Percentiles rank a stretch among this genome's conserved stretches.
Evolutionary conservation across 306 rosid species (phyloP).

Genomic region (Pyrus communis): DNA sequence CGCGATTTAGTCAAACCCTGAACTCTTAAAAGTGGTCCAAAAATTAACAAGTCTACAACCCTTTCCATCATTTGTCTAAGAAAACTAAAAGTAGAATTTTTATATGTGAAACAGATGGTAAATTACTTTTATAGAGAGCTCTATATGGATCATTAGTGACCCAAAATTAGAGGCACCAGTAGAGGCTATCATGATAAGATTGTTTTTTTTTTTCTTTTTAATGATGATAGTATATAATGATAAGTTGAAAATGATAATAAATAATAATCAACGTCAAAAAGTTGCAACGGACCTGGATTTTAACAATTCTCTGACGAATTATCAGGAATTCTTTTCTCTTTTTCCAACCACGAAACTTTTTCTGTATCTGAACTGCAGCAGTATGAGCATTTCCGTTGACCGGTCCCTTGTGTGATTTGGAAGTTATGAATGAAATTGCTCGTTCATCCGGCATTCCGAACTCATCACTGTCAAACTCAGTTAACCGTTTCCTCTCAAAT

Average conservation of each 20-base stretch:
- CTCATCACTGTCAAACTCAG: slow-evolving; percentile 36
- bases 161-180: background rate
- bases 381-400: slow-evolving; percentile 38
- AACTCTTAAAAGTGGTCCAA: background rate
- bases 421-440: slow-evolving; percentile 46
- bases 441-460: slow-evolving; percentile 44
- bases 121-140: background rate
- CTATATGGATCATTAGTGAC: background rate
- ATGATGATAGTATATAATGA: background rate
- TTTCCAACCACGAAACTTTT: slow-evolving; percentile 88
- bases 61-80: background rate
- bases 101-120: background rate
- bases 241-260: background rate
- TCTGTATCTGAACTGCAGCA: slow-evolving; percentile 78
- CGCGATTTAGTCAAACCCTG: background rate
- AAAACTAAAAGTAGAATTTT: background rate
- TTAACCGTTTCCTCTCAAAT: slow-evolving; percentile 55
- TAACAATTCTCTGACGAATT: slow-evolving; percentile 82
- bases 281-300: slow-evolving; percentile 59
- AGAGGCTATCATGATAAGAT: background rate
- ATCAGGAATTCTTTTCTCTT: slow-evolving; percentile 78
- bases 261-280: slow-evolving; percentile 5
- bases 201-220: background rate
- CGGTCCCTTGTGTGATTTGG: slow-evolving; percentile 46
- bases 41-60: background rate